Evolutionary conservation across 2,329 filamentous ascomycete species (phyloP).

Genomic region (Colletotrichum limetticola): DNA sequence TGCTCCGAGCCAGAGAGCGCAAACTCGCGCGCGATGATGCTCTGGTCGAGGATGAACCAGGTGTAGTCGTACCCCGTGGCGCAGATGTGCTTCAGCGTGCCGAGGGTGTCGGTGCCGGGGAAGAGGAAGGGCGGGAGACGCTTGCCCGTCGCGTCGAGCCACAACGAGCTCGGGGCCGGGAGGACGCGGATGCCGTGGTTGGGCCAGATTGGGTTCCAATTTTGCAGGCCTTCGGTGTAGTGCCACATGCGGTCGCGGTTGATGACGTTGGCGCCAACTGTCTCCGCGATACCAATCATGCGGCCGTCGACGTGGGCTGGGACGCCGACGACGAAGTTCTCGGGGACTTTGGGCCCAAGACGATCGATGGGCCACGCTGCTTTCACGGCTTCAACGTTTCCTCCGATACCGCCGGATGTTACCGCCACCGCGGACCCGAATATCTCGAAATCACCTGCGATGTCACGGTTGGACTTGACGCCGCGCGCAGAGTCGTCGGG

Average conservation of each 20-base stretch:
- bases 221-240: constrained; percentile 71
- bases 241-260: constrained; percentile 75
- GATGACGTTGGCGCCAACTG: constrained; percentile 63
- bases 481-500: constrained; percentile 62
- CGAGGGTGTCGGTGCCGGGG: constrained; percentile 67
- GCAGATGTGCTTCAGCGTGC: constrained; percentile 69
- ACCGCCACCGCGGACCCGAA: constrained; percentile 64
- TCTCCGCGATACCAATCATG: constrained; percentile 68
- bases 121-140: constrained; percentile 66
- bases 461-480: constrained; percentile 59
- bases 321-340: constrained; percentile 68
- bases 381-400: constrained; percentile 70
- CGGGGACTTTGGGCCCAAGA: constrained; percentile 65
- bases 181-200: constrained; percentile 69
- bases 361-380: constrained; percentile 67
- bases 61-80: constrained; percentile 70
- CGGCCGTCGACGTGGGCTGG: constrained; percentile 73
- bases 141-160: constrained; percentile 70
- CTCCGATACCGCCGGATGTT: constrained; percentile 69
- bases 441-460: constrained; percentile 63
- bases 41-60: constrained; percentile 70
- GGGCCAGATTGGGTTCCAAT: constrained; percentile 73
- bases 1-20: constrained; percentile 72
- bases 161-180: constrained; percentile 69
- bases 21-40: constrained; percentile 70